Evolutionary conservation across 495 filamentous ascomycete species (phyloP).

Genomic region (Hypoxylon fragiforme): DNA sequence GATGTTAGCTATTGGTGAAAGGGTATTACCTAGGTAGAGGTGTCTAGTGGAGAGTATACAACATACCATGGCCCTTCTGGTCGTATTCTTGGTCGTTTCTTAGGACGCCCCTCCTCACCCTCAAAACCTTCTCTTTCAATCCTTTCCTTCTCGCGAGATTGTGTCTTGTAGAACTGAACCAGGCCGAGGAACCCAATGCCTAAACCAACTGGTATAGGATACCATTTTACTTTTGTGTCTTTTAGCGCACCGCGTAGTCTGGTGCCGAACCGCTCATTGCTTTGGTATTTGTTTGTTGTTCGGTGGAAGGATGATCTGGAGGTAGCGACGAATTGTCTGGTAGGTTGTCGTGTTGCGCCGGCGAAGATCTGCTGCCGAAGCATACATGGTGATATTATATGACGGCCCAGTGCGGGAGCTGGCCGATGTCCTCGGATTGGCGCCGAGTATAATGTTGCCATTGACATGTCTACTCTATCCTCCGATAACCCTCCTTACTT

Average conservation of each 20-base stretch:
- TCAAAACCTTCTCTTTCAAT: conserved; percentile 55
- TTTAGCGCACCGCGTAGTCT: conserved; percentile 50
- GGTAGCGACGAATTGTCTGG: conserved; percentile 16
- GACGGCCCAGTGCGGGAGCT: neutral
- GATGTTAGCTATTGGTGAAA: conserved; percentile 14
- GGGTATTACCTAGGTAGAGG: conserved; percentile 8
- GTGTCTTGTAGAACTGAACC: conserved; percentile 79
- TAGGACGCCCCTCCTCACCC: conserved; percentile 51
- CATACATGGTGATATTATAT: conserved; percentile 27
- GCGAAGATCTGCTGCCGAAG: conserved; percentile 18
- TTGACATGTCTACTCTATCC: conserved; percentile 21
- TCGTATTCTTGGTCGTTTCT: conserved; percentile 69
- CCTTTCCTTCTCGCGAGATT: conserved; percentile 59
- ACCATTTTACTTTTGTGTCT: conserved; percentile 85
- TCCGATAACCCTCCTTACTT: neutral
- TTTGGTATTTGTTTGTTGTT: conserved; percentile 40
- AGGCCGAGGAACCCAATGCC: conserved; percentile 86
- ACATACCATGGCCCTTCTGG: conserved; percentile 85
- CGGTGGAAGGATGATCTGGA: conserved; percentile 24
- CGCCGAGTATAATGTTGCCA: conserved; percentile 19
- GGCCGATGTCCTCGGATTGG: conserved; percentile 14
- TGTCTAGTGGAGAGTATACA: neutral
- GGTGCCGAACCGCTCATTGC: conserved; percentile 46
- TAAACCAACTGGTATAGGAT: conserved; percentile 89
- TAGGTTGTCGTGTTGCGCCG: conserved; percentile 16